Evolutionary conservation across 306 rosid genomes (phyloP), one percentile per base, ranked within the genome.

Genomic region (Rosa chinensis): DNA sequence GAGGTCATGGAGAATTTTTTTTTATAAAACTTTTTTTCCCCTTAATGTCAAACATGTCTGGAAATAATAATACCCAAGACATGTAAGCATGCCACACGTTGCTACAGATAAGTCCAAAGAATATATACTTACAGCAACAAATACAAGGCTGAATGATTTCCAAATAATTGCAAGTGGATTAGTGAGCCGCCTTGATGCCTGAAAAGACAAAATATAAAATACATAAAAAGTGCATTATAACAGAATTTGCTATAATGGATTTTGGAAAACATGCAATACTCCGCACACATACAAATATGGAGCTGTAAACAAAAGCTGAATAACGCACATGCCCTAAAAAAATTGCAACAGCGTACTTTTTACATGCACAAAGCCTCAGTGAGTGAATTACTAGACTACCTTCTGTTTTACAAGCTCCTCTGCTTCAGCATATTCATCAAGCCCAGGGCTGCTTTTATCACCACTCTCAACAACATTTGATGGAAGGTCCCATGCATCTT

Each of bases 401-500:
- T 93, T 91, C 86, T 91, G 90, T 86, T 93, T 96, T 79, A 96
- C 96, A 82, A 96, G 98, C 86, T 90, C 97, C 85, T 90, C 98
- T 0, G 99, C 99, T 88, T 91, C 97, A 45, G 85, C 89, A 75
- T 82, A 85, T 86, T 96, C 99, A 72, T 86, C 97, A 32, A 90
- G 97, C 85, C 91, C 99, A 66, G 87, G 91, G 79, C 85, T 80
- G 64, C 90, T 76, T 66, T 83, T 84, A 66, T 82, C 85, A 80
- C 88, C 92, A 20, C 84, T 81, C 84, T 90, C 84, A 71, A 18
- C 88, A 75, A 37, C 85, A 66, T 71, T 70, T 20, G 96, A 83
- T 47, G 99, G 99, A 82, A 95, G 94, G 82, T 90, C 93, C 99
- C 99, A 91, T 32, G 99, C 96, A 52, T 93, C 98, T 88, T 95